Percentiles rank a stretch among this genome's conserved stretches.
Conservation (phyloP, 768 basidiomycete genomes). For the Kwoniella sp. region DNA sequence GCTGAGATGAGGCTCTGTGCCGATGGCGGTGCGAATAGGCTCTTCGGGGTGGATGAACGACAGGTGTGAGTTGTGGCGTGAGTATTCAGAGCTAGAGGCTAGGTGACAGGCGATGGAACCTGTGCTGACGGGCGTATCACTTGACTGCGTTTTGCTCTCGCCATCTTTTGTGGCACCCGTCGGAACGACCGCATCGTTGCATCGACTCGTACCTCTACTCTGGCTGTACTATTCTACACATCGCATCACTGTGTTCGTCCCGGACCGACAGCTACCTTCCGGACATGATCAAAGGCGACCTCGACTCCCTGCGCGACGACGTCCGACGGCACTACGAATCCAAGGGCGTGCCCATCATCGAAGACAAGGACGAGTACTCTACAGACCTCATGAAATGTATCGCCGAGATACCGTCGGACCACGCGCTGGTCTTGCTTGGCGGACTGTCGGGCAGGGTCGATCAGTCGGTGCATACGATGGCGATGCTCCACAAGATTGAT, state of each 20-base stretch:
- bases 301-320: constrained; percentile 81
- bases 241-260: too few species aligned
- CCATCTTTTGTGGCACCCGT: too few species aligned
- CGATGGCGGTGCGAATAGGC: constrained; percentile 83
- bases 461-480: constrained; percentile 88
- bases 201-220: too few species aligned
- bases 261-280: constrained; percentile 80
- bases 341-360: constrained; percentile 66
- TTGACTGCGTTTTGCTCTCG: too few species aligned
- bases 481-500: constrained; percentile 78
- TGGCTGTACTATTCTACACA: too few species aligned
- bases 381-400: constrained; percentile 97
- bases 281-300: constrained; percentile 86
- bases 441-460: constrained; percentile 89
- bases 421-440: constrained; percentile 71
- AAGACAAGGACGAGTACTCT: constrained; percentile 75
- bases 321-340: constrained; percentile 70
- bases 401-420: constrained; percentile 57
- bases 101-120: too few species aligned
- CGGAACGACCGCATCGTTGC: too few species aligned
- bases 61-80: constrained; percentile 26
- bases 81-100: too few species aligned
- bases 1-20: constrained; percentile 68
- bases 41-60: constrained; percentile 64
- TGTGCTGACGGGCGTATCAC: too few species aligned